Base-by-base conservation (phyloP, 768 basidiomycete species). In the Boletales sp. region DNA sequence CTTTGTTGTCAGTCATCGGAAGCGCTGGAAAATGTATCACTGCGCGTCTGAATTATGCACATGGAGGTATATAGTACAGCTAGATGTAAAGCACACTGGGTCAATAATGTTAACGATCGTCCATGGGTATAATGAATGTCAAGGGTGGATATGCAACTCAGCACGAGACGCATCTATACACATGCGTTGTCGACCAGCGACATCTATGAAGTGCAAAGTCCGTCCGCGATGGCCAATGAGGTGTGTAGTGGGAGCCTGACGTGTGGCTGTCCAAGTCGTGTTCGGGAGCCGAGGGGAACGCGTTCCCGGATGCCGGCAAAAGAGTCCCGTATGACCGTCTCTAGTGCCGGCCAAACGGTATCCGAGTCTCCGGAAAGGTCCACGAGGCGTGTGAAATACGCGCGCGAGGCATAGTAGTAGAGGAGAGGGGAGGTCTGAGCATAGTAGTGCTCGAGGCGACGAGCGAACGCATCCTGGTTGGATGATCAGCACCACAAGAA, bases 261-360 rank as follows among this genome's bases (percentile, higher is more conserved):
- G 31, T 49, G 58, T 17, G 57, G 54, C 8, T 55, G 58, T 39
- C 55, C 54, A 13, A 58, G 50, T 18, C 57, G 63, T 25, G 45
- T 41, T 36, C 57, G 60, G 39, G 48, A 36, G n/a, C 38, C 25
- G 15, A 39, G 14, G 39, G 72, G 69, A 30, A 63, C 53, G 11
- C 78, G 77, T 65, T 82, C 79, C 51, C 73, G 76, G 43, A 87
- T 64, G 1, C 64, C 58, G 10, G 86, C 81, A 62, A 85, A 86
- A 2, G 76, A 66, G 25, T 70, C 63, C 41, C 71, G 73, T 8
- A 92, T 68, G 32, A 82, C 68, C 41, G 63, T 65, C 46, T 90
- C 88, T n/a, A 94, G 72, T 49, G 81, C 65, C 1, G 87, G 89
- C 90, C 90, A 91, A 48, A 93, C 84, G 60, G 87, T 82, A 56